phyloP scores from a whole-genome alignment of 2,329 filamentous ascomycete species.

The Alternaria gansuensis region DNA sequence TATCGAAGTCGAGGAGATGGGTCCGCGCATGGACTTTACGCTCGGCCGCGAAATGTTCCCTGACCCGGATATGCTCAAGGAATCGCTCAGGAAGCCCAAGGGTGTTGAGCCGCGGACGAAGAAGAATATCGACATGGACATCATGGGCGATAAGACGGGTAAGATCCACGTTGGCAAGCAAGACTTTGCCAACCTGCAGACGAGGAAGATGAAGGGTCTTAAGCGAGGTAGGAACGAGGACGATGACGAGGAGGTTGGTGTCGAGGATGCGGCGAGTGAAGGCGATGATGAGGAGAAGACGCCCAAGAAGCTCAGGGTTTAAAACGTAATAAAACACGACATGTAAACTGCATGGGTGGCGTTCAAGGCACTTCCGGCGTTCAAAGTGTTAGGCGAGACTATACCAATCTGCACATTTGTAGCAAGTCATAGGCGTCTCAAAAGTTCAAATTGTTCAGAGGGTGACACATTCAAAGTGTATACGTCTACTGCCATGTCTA shows the following conservation, averaged over 20 bases:
- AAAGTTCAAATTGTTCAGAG: conserved; percentile 16
- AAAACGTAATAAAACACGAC: conserved; percentile 3
- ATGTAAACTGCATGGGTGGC: conserved; percentile 40
- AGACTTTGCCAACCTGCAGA: conserved; percentile 86
- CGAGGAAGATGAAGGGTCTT: conserved; percentile 98
- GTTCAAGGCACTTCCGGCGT: conserved; percentile 38
- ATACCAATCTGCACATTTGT: conserved; percentile 34
- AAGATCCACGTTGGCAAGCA: conserved; percentile 91
- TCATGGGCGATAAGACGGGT: conserved; percentile 95
- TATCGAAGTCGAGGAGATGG: conserved; percentile 94
- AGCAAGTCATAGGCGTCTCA: conserved; percentile 14
- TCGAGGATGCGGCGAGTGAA: conserved; percentile 36
- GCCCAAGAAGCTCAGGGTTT: conserved; percentile 42
- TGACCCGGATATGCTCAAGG: conserved; percentile 82
- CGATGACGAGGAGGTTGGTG: conserved; percentile 46
- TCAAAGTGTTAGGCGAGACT: conserved; percentile 31
- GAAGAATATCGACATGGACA: conserved; percentile 94
- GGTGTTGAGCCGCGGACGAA: conserved; percentile 78
- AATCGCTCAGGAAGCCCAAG: conserved; percentile 87
- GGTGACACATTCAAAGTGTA: background rate
- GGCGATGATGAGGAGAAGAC: conserved; percentile 31
- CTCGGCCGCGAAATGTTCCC: conserved; percentile 82
- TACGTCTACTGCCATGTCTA: background rate
- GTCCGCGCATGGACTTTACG: conserved; percentile 90
- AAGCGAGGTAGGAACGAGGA: conserved; percentile 73